A percentile compares a stretch with the other conserved stretches of the same genome.
phyloP scores from a whole-genome alignment of 1,284 basidiomycete genomes.

The Moesziomyces sp. region DNA sequence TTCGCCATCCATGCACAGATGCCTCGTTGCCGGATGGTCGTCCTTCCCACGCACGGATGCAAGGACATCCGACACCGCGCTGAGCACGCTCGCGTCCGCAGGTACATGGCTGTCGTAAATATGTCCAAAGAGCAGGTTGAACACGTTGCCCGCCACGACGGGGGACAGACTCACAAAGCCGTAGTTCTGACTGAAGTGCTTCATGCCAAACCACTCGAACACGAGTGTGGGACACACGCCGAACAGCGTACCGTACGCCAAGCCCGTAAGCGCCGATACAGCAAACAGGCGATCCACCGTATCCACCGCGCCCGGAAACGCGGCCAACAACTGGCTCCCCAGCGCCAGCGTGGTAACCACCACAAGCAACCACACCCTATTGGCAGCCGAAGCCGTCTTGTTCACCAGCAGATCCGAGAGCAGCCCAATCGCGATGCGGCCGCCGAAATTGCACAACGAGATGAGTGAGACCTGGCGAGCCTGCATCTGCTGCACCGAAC shows the following conservation, averaged over 20 bases:
- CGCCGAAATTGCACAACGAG: constrained; percentile 84
- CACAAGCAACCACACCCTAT: constrained; percentile 59
- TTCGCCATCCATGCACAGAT: constrained; percentile 60
- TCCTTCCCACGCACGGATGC: not conserved
- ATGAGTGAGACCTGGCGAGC: constrained; percentile 79
- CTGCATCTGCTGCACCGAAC: constrained; percentile 79
- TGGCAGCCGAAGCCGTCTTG: constrained; percentile 24
- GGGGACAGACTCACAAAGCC: constrained; percentile 82
- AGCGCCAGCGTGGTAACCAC: constrained; percentile 58
- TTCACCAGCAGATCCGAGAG: constrained; percentile 74
- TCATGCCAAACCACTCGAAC: constrained; percentile 87
- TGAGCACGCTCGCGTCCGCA: constrained; percentile 1
- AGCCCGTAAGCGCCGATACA: constrained; percentile 78
- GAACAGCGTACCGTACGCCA: constrained; percentile 82
- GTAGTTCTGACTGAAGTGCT: constrained; percentile 87
- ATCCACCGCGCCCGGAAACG: constrained; percentile 70
- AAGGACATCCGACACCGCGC: not conserved
- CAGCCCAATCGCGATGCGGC: constrained; percentile 82
- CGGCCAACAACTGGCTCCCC: constrained; percentile 59
- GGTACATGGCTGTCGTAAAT: constrained; percentile 53
- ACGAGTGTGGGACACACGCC: constrained; percentile 80
- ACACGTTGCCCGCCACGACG: constrained; percentile 82
- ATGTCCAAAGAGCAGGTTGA: constrained; percentile 83
- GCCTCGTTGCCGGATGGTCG: constrained; percentile 15
- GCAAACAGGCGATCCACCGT: constrained; percentile 78